A percentile compares a stretch with the other conserved stretches of the same genome.
Evolutionary conservation across 2,329 filamentous ascomycete species (phyloP).

Genomic region (Camillea tinctor): DNA sequence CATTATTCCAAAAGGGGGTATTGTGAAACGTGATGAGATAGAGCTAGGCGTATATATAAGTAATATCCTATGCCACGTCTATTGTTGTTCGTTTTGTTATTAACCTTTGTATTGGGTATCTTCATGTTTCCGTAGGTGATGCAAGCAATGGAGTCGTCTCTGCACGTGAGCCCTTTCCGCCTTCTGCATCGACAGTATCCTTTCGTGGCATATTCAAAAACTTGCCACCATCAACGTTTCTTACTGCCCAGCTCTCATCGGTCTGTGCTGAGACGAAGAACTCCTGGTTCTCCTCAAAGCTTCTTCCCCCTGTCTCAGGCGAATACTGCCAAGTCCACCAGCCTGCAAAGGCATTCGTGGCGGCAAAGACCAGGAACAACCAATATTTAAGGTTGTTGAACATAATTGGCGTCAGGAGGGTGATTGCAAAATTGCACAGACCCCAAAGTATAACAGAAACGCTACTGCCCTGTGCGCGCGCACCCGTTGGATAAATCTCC

Average conservation of each 20-base stretch:
- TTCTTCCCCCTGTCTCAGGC: constrained; percentile 56
- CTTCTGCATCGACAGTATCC: constrained; percentile 2
- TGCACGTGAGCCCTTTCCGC: constrained; percentile 3
- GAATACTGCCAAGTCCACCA: constrained; percentile 49
- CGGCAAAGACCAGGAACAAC: constrained; percentile 56
- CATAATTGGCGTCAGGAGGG: constrained; percentile 55
- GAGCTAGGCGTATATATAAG: no score
- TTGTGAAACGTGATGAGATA: no score
- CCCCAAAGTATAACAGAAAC: constrained; percentile 57
- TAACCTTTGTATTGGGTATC: not conserved
- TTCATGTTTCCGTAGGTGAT: not conserved
- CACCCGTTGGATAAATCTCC: constrained; percentile 55
- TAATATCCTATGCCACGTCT: no score
- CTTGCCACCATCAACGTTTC: constrained; percentile 50
- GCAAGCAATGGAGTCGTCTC: constrained; percentile 13
- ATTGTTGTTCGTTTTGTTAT: no score
- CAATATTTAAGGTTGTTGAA: constrained; percentile 61
- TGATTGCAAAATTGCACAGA: constrained; percentile 56
- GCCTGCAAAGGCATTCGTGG: constrained; percentile 53
- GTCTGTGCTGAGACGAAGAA: constrained; percentile 55
- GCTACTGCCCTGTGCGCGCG: constrained; percentile 53
- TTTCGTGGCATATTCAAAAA: constrained; percentile 33
- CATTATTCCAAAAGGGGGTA: no score
- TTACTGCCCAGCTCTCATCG: constrained; percentile 52
- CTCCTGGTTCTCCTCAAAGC: constrained; percentile 59